Percentiles rank a stretch among this genome's conserved stretches.
These are phyloP conservation scores for Ceraceosorus guamensis DNA, from an alignment of 1,284 basidiomycete genomes.

Conservation along the genomic window DNA sequence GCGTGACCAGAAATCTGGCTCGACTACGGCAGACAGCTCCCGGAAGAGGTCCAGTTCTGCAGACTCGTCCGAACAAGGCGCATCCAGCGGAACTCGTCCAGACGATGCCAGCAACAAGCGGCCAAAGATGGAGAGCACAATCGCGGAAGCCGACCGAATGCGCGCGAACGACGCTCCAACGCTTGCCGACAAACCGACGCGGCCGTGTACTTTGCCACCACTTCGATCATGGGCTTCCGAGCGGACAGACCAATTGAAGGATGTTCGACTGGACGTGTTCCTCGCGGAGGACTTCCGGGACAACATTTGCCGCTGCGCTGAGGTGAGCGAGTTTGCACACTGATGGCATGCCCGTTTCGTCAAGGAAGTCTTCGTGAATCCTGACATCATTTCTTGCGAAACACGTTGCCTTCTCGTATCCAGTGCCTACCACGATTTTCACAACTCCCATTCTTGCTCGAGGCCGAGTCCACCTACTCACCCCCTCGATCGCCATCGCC, in stretches of 20 bases:
- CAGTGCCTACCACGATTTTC: conserved; percentile 30
- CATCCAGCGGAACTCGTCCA: not conserved
- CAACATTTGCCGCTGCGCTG: conserved; percentile 45
- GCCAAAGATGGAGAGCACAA: not conserved
- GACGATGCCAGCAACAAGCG: not conserved
- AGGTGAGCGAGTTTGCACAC: conserved; percentile 24
- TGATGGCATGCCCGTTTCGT: too few species aligned
- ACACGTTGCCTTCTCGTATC: too few species aligned
- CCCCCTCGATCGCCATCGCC: conserved; percentile 25
- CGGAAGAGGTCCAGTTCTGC: not conserved
- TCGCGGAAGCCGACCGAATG: not conserved
- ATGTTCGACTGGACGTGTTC: conserved; percentile 8
- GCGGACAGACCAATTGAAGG: not conserved
- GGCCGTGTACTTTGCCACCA: not conserved
- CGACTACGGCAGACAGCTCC: too few species aligned
- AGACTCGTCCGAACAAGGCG: not conserved
- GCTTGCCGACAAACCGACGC: not conserved
- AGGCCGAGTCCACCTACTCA: conserved; percentile 48
- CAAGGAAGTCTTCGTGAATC: conserved; percentile 1
- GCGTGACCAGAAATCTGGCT: too few species aligned
- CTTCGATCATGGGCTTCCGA: not conserved
- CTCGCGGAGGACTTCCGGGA: conserved; percentile 31
- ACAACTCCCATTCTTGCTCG: conserved; percentile 43
- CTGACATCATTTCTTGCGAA: not conserved
- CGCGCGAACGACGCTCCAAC: too few species aligned